phyloP scores from a whole-genome alignment of 2,329 filamentous ascomycete species.

The Aspergillus sp. region DNA sequence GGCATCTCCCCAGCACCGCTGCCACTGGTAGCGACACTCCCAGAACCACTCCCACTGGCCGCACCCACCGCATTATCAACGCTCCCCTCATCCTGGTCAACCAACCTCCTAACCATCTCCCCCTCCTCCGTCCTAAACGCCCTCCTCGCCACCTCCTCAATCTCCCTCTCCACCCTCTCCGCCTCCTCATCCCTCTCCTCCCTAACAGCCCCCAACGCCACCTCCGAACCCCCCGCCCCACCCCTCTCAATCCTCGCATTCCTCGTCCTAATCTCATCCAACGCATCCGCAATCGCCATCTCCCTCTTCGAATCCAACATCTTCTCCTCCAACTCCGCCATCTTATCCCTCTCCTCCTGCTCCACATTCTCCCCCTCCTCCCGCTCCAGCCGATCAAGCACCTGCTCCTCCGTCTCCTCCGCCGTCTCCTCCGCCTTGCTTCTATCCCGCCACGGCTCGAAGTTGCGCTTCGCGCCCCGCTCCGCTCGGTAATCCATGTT shows the following conservation, averaged over 20 bases:
- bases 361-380: constrained; percentile 68
- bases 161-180: constrained; percentile 72
- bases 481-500: constrained; percentile 86
- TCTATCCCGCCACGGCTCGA: constrained; percentile 80
- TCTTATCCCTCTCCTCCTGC: constrained; percentile 78
- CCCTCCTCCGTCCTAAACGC: constrained; percentile 71
- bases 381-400: constrained; percentile 77
- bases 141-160: constrained; percentile 74
- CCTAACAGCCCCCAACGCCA: constrained; percentile 57
- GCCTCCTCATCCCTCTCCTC: constrained; percentile 61
- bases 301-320: constrained; percentile 89
- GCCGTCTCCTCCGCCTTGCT: constrained; percentile 52
- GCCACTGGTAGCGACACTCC: not conserved
- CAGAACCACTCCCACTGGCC: not conserved
- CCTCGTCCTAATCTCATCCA: constrained; percentile 89
- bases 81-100: constrained; percentile 51
- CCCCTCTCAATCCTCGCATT: constrained; percentile 85
- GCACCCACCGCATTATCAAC: constrained; percentile 31
- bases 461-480: constrained; percentile 84
- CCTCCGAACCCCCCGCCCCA: constrained; percentile 62
- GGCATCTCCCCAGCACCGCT: constrained; percentile 38
- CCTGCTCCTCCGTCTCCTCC: constrained; percentile 82
- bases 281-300: constrained; percentile 93
- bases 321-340: constrained; percentile 94
- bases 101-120: constrained; percentile 54